Conservation (phyloP, 1,139 yeast species). For the Saccharomycopsis hybrid region DNA sequence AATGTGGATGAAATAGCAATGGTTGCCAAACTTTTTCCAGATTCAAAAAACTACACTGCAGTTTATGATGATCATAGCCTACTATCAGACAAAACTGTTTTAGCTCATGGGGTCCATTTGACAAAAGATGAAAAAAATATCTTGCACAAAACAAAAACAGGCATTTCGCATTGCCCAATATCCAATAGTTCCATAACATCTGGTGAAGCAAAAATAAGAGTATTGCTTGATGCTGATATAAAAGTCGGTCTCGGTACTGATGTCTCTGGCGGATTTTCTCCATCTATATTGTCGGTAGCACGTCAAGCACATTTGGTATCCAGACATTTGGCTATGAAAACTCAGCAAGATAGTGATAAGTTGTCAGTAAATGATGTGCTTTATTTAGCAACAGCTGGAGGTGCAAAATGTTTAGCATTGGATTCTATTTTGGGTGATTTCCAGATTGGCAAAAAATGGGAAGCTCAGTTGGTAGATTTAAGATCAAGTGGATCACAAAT, state of each 20-base stretch:
- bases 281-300: slow-evolving; percentile 69
- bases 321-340: slow-evolving; percentile 71
- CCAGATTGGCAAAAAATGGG: slow-evolving; percentile 71
- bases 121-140: slow-evolving; percentile 55
- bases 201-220: slow-evolving; percentile 82
- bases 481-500: slow-evolving; percentile 45
- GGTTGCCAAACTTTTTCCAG: slow-evolving; percentile 72
- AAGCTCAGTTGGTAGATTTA: slow-evolving; percentile 72
- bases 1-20: slow-evolving; percentile 67
- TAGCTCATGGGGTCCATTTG: slow-evolving; percentile 88
- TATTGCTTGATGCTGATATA: slow-evolving; percentile 57
- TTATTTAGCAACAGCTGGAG: slow-evolving; percentile 82
- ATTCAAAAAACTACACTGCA: slow-evolving; percentile 59
- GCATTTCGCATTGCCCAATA: slow-evolving; percentile 90
- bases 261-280: slow-evolving; percentile 85
- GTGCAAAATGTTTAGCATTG: slow-evolving; percentile 72
- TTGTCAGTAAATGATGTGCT: slow-evolving; percentile 66
- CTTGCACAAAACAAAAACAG: slow-evolving; percentile 49
- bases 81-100: slow-evolving; percentile 57
- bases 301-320: slow-evolving; percentile 79
- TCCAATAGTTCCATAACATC: slow-evolving; percentile 85
- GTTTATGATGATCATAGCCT: slow-evolving; percentile 66
- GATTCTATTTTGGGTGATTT: slow-evolving; percentile 61
- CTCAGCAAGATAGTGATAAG: slow-evolving; percentile 38
- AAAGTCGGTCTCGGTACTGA: slow-evolving; percentile 89